Conservation (phyloP, 2,329 filamentous ascomycete genomes). For the Aschersonia sp. region DNA sequence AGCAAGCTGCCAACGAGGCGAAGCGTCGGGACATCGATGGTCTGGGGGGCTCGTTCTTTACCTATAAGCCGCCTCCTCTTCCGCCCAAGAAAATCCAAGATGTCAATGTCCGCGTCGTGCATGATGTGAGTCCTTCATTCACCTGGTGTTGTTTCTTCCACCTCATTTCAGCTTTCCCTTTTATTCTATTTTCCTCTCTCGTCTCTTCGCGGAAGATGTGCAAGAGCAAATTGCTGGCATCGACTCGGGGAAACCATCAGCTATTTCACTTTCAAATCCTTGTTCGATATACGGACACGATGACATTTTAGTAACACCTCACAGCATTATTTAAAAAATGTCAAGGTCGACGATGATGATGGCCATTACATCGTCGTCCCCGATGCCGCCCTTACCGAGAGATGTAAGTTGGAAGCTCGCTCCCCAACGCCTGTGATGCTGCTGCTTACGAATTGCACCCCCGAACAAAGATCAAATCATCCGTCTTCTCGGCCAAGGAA, state of each 20-base stretch:
- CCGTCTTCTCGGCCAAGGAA: slow-evolving; percentile 86
- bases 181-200: background rate
- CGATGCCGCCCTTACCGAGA: slow-evolving; percentile 70
- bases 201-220: too few relatives aligned
- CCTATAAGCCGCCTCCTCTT: slow-evolving; percentile 75
- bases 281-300: too few relatives aligned
- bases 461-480: slow-evolving; percentile 62
- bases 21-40: slow-evolving; percentile 63
- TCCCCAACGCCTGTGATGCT: too few relatives aligned
- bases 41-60: slow-evolving; percentile 55
- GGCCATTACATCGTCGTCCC: slow-evolving; percentile 92
- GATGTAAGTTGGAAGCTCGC: slow-evolving; percentile 50
- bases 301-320: slow-evolving; percentile 3
- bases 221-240: too few relatives aligned
- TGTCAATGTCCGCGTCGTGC: slow-evolving; percentile 47
- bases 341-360: slow-evolving; percentile 89
- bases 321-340: slow-evolving; percentile 33
- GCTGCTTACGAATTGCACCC: background rate
- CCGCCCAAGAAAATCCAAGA: slow-evolving; percentile 84
- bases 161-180: background rate
- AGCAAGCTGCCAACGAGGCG: slow-evolving; percentile 69
- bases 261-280: background rate
- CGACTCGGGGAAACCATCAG: too few relatives aligned
- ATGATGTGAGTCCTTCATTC: slow-evolving; percentile 38
- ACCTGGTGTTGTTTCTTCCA: background rate